Conservation (phyloP, 129 eudicot genomes). For the Tanacetum coccineum region DNA sequence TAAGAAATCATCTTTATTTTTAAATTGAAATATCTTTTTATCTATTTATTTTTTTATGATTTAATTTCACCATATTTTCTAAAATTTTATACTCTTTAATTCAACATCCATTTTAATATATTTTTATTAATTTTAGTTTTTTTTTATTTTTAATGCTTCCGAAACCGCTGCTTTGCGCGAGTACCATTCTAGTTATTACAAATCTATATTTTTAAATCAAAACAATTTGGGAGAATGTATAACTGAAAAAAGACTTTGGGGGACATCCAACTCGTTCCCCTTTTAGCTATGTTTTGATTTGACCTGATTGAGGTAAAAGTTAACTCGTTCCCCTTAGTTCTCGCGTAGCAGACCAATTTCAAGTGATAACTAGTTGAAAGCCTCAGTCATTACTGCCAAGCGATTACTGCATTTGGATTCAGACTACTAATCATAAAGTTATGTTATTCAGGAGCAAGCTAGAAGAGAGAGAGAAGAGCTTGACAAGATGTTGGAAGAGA, state of each 20-base stretch:
- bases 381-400: neutral
- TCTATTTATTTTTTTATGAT: no score
- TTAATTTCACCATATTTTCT: no score
- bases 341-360: neutral
- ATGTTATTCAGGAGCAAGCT: conserved; percentile 66
- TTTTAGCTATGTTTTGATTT: neutral
- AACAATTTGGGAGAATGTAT: neutral
- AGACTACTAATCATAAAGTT: neutral
- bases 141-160: no score
- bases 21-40: no score
- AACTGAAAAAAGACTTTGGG: neutral
- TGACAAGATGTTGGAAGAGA: conserved; percentile 93
- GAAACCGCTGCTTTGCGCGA: no score
- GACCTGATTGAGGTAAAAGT: neutral
- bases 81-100: no score
- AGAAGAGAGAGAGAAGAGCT: conserved; percentile 92
- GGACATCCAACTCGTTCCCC: neutral
- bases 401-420: neutral
- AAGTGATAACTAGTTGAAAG: neutral
- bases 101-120: no score
- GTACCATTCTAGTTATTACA: no score
- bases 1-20: no score
- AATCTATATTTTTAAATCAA: neutral
- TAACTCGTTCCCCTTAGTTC: no score
- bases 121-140: no score